Conservation (phyloP, 768 basidiomycete genomes). For the Mycena venus region DNA sequence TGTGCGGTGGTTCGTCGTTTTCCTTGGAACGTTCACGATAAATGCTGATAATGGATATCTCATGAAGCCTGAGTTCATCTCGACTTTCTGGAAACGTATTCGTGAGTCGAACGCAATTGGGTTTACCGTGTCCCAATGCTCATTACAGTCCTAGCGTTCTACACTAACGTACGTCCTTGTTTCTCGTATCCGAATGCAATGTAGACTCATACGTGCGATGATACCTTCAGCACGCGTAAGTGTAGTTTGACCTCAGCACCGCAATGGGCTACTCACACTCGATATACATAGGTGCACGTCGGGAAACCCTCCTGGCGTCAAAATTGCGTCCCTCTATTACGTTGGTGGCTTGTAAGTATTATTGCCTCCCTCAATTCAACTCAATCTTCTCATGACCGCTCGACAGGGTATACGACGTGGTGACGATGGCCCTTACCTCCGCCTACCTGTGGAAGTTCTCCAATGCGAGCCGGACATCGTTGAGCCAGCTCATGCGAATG, state of each 20-base stretch:
- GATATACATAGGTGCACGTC: neutral
- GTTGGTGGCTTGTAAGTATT: conserved; percentile 24
- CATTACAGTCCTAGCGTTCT: too few species aligned
- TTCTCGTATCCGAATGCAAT: too few species aligned
- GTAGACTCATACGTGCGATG: too few species aligned
- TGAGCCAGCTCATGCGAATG: neutral
- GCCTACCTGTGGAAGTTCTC: conserved; percentile 26
- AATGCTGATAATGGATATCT: neutral
- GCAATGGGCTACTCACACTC: too few species aligned
- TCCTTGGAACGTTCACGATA: neutral
- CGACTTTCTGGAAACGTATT: conserved; percentile 13
- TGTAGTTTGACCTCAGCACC: too few species aligned
- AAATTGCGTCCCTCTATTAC: conserved; percentile 22
- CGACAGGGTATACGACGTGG: conserved; percentile 18
- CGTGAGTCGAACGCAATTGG: too few species aligned
- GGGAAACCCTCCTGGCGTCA: neutral
- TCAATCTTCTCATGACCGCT: neutral
- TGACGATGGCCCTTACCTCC: conserved; percentile 9
- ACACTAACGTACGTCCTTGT: neutral
- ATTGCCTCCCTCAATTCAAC: neutral
- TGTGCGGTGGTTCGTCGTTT: neutral
- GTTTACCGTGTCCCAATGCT: too few species aligned
- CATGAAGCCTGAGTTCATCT: neutral
- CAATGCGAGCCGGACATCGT: neutral
- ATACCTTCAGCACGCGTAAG: too few species aligned